These are phyloP conservation scores for Ambrosiella cleistominuta DNA, from an alignment of 2,329 filamentous ascomycete genomes.

Conservation along the genomic window DNA sequence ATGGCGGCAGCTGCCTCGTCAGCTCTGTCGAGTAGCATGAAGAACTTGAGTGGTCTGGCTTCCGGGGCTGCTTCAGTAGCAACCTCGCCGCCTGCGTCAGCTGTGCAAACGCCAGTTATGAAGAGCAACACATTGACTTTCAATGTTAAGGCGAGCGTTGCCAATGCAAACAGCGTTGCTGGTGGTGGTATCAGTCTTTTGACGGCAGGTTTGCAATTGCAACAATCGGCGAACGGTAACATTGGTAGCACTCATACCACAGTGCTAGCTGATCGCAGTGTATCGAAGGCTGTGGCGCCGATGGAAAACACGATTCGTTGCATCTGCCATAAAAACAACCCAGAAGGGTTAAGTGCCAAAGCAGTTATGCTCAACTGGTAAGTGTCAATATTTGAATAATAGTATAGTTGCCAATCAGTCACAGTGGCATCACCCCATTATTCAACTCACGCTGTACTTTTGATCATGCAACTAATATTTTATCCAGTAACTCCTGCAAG, in stretches of 20 bases:
- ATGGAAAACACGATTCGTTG: constrained; percentile 31
- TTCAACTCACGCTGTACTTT: too few species aligned
- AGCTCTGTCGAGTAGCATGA: background rate
- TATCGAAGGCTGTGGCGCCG: background rate
- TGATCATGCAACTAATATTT: constrained; percentile 1
- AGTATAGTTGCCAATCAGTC: background rate
- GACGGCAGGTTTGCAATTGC: constrained; percentile 1
- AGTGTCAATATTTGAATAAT: constrained; percentile 15
- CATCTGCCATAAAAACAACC: constrained; percentile 32
- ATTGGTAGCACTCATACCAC: background rate
- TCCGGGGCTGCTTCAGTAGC: background rate
- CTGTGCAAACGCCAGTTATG: background rate
- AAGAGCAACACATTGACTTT: constrained; percentile 3
- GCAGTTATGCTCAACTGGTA: constrained; percentile 49
- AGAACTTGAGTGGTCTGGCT: background rate
- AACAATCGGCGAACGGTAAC: background rate
- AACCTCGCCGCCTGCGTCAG: background rate
- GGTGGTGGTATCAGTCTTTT: constrained; percentile 1
- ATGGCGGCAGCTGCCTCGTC: constrained; percentile 3
- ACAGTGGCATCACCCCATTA: too few species aligned
- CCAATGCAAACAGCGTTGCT: background rate
- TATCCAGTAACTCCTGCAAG: constrained; percentile 43
- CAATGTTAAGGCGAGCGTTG: constrained; percentile 1
- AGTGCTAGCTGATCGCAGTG: constrained; percentile 1
- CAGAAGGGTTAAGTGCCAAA: constrained; percentile 25